A percentile compares a stretch with the other conserved stretches of the same genome.
Conservation (phyloP, 768 basidiomycete species). For the Boletus patriciae region DNA sequence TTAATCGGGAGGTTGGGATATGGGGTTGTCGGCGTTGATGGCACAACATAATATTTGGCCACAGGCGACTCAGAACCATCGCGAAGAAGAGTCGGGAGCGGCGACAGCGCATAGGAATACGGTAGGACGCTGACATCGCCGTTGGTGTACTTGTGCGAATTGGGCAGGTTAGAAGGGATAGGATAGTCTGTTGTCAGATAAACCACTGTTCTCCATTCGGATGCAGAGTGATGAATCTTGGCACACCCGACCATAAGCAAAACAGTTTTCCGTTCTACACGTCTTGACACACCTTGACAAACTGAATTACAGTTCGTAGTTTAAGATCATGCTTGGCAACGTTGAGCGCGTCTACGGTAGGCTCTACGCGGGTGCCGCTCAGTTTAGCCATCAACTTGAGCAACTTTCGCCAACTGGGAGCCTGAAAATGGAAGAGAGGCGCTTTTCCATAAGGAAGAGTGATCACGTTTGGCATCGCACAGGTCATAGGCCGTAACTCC, state of each 20-base stretch:
- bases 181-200: conserved; percentile 79
- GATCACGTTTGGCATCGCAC: conserved; percentile 69
- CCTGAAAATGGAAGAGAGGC: conserved; percentile 70
- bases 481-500: conserved; percentile 46
- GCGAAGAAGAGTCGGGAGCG: conserved; percentile 59
- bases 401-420: conserved; percentile 71
- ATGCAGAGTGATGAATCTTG: conserved; percentile 58
- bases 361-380: conserved; percentile 67
- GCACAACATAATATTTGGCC: conserved; percentile 72
- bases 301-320: conserved; percentile 75
- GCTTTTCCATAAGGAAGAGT: conserved; percentile 67
- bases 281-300: conserved; percentile 58
- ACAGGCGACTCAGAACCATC: conserved; percentile 61
- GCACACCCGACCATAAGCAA: conserved; percentile 4
- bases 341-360: conserved; percentile 66
- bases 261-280: not conserved
- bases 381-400: conserved; percentile 74
- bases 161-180: conserved; percentile 46
- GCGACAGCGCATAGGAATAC: conserved; percentile 66
- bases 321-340: conserved; percentile 54
- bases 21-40: conserved; percentile 56
- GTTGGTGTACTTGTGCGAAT: conserved; percentile 49
- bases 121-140: conserved; percentile 67
- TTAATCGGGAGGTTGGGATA: conserved; percentile 71
- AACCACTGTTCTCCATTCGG: conserved; percentile 71